Conservation (phyloP, 208 protist genomes). For the Crithidia sp. region DNA sequence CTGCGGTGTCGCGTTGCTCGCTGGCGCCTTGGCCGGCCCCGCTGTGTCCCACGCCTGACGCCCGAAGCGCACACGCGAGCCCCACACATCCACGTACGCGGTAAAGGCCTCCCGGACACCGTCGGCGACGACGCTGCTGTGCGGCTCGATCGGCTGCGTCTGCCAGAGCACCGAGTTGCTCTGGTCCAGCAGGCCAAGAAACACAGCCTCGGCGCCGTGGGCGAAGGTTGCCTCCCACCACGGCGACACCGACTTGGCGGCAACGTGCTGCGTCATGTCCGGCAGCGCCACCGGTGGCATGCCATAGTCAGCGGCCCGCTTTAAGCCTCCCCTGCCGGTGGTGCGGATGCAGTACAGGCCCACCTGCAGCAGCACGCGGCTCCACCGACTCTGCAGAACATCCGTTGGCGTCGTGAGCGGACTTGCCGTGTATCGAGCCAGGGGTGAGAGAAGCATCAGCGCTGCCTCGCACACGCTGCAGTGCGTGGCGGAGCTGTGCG, state of each 20-base stretch:
- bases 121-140: conserved; percentile 13
- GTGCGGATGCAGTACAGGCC: conserved; percentile 62
- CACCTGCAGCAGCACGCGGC: conserved; percentile 46
- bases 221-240: conserved; percentile 11
- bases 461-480: conserved; percentile 58
- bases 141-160: background rate
- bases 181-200: conserved; percentile 52
- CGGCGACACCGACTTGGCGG: conserved; percentile 19
- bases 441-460: conserved; percentile 54
- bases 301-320: conserved; percentile 23
- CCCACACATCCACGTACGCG: conserved; percentile 24
- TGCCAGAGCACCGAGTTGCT: conserved; percentile 41
- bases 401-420: conserved; percentile 23
- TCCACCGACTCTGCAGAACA: conserved; percentile 36
- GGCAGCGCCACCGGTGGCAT: conserved; percentile 34
- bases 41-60: conserved; percentile 11
- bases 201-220: conserved; percentile 20
- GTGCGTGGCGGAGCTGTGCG: conserved; percentile 58
- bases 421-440: conserved; percentile 42
- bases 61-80: conserved; percentile 22
- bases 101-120: conserved; percentile 7
- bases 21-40: background rate
- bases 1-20: background rate
- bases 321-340: conserved; percentile 27
- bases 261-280: conserved; percentile 14